phyloP scores from a whole-genome alignment of 768 basidiomycete genomes.

The Boletales sp. region DNA sequence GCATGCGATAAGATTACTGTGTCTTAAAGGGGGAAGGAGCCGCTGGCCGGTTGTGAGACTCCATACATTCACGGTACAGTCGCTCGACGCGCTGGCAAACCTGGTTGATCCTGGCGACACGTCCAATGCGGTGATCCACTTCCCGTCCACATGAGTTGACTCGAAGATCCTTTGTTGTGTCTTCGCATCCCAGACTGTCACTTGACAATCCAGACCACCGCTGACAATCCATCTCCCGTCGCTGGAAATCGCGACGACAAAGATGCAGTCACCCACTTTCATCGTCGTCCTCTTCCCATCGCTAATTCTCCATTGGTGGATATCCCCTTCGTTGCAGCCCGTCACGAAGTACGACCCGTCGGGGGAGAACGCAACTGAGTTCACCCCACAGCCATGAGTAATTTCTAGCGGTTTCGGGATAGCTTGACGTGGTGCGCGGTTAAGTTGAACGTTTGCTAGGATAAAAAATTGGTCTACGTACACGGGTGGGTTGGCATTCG shows the following conservation, averaged over 20 bases:
- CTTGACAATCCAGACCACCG: constrained; percentile 8
- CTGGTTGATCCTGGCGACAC: constrained; percentile 15
- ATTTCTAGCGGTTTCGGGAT: constrained; percentile 8
- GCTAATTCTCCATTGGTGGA: constrained; percentile 10
- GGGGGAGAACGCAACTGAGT: constrained; percentile 12
- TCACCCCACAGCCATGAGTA: not conserved
- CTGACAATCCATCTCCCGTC: constrained; percentile 15
- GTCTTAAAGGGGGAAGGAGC: constrained; percentile 13
- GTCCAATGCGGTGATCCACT: constrained; percentile 9
- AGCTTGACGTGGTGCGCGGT: not conserved
- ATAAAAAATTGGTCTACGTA: not conserved
- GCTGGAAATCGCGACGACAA: constrained; percentile 10
- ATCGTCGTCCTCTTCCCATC: constrained; percentile 10
- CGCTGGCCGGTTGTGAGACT: constrained; percentile 8
- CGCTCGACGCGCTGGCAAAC: constrained; percentile 11
- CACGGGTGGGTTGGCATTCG: constrained; percentile 2
- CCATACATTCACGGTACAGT: constrained; percentile 6
- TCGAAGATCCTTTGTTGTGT: not conserved
- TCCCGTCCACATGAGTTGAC: not conserved
- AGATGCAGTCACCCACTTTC: constrained; percentile 2
- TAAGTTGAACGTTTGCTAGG: not conserved
- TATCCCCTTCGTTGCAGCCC: constrained; percentile 10
- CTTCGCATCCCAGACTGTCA: constrained; percentile 11
- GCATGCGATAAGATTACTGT: constrained; percentile 7
- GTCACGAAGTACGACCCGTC: constrained; percentile 10